phyloP scores from a whole-genome alignment of 352 stramenopile species.

The Phytophthora megakarya region DNA sequence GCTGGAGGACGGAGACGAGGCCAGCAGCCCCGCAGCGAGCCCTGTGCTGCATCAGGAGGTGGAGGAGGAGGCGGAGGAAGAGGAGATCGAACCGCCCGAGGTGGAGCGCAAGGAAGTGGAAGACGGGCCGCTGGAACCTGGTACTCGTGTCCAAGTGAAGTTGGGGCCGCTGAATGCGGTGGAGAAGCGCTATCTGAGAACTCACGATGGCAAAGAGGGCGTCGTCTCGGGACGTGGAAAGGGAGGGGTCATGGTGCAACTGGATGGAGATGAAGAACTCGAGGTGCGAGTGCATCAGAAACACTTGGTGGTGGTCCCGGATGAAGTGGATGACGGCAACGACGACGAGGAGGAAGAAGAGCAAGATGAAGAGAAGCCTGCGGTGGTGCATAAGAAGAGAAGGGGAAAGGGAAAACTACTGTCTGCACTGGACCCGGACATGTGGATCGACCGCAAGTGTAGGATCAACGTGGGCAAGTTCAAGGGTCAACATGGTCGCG shows the following conservation, averaged over 20 bases:
- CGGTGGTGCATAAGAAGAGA: constrained; percentile 20
- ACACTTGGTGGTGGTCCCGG: constrained; percentile 47
- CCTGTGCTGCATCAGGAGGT: constrained; percentile 30
- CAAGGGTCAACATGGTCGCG: constrained; percentile 71
- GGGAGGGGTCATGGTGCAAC: constrained; percentile 52
- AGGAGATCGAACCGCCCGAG: constrained; percentile 21
- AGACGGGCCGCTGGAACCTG: constrained; percentile 48
- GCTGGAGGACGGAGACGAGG: constrained; percentile 41
- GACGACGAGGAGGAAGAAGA: constrained; percentile 44
- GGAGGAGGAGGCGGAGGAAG: constrained; percentile 17
- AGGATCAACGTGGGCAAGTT: constrained; percentile 91
- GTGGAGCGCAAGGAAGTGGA: constrained; percentile 48
- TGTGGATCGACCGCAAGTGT: constrained; percentile 89
- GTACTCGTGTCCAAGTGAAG: constrained; percentile 62
- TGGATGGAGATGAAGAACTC: constrained; percentile 55
- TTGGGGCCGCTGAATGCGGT: constrained; percentile 46
- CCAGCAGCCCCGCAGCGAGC: constrained; percentile 20
- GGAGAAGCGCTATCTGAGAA: constrained; percentile 68
- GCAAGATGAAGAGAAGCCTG: constrained; percentile 29
- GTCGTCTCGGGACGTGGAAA: constrained; percentile 54
- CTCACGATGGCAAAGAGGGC: constrained; percentile 69
- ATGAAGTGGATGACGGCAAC: constrained; percentile 38
- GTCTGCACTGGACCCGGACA: constrained; percentile 81
- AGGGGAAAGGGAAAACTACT: constrained; percentile 66
- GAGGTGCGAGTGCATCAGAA: constrained; percentile 59